These are phyloP conservation scores for Fomes fomentarius DNA, from an alignment of 1,284 basidiomycete genomes.

Conservation along the genomic window DNA sequence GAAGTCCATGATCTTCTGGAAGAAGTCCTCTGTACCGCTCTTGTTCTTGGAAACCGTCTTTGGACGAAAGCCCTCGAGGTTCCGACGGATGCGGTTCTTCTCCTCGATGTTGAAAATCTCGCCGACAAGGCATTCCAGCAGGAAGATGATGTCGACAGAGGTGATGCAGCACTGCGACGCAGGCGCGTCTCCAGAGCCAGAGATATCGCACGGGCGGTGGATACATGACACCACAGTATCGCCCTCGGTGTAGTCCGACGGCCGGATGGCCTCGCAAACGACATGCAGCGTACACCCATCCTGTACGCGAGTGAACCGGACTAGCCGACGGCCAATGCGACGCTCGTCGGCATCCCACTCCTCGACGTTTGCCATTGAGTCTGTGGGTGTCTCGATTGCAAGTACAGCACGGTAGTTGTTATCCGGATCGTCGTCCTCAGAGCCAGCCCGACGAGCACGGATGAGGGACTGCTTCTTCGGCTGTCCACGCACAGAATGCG, in stretches of 20 bases:
- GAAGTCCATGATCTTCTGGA: constrained; percentile 95
- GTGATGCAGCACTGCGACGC: constrained; percentile 85
- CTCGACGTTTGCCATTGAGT: constrained; percentile 44
- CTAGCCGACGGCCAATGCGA: constrained; percentile 65
- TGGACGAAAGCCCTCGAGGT: constrained; percentile 91
- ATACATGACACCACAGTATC: constrained; percentile 88
- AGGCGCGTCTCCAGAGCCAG: constrained; percentile 9
- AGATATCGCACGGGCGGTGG: constrained; percentile 65
- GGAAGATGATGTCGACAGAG: constrained; percentile 93
- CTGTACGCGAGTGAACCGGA: constrained; percentile 67
- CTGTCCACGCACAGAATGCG: constrained; percentile 21
- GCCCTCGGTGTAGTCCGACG: constrained; percentile 56
- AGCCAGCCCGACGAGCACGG: constrained; percentile 38
- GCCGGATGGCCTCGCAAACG: constrained; percentile 62
- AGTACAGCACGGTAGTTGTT: constrained; percentile 49
- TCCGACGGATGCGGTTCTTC: constrained; percentile 94
- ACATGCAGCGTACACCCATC: constrained; percentile 64
- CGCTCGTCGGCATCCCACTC: constrained; percentile 64
- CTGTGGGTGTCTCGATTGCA: constrained; percentile 57
- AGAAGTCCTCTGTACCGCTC: constrained; percentile 80
- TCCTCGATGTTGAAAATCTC: constrained; percentile 90
- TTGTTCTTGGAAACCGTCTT: constrained; percentile 91
- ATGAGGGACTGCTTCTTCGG: constrained; percentile 37
- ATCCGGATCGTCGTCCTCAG: constrained; percentile 41
- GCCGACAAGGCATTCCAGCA: constrained; percentile 87